Percentiles rank a stretch among this genome's conserved stretches.
phyloP scores from a whole-genome alignment of 495 filamentous ascomycete species.

The Lophiotrema nucula region DNA sequence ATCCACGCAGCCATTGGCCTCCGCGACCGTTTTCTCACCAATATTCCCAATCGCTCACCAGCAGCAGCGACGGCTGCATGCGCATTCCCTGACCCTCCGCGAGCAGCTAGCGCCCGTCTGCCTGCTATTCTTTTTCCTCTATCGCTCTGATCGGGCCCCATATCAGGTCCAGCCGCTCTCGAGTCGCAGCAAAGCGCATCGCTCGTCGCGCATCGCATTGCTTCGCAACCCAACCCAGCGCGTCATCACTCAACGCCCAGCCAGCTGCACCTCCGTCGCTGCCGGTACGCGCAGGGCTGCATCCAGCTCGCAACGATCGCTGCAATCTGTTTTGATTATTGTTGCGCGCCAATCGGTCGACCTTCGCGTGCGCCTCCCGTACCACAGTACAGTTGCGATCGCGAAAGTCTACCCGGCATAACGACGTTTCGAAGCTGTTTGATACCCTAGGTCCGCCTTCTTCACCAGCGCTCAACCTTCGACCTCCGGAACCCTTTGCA shows the following conservation, averaged over 20 bases:
- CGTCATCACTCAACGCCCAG: conserved; percentile 13
- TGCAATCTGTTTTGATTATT: conserved; percentile 19
- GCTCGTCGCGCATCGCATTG: conserved; percentile 21
- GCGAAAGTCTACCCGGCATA: conserved; percentile 20
- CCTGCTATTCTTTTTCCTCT: neutral
- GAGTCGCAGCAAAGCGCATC: neutral
- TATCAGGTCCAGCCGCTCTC: conserved; percentile 5
- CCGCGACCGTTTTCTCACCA: conserved; percentile 7
- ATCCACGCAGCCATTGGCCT: conserved; percentile 25
- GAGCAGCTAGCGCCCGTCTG: conserved; percentile 11
- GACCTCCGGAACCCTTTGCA: conserved; percentile 3
- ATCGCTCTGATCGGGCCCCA: conserved; percentile 2
- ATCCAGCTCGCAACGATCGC: conserved; percentile 2
- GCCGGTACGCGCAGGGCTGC: conserved; percentile 10
- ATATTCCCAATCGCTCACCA: neutral
- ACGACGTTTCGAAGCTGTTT: conserved; percentile 34
- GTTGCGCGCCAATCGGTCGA: conserved; percentile 23
- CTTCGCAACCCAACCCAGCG: conserved; percentile 11
- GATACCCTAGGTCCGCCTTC: conserved; percentile 10
- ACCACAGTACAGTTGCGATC: neutral
- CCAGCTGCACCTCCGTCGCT: conserved; percentile 6
- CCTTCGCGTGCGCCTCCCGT: conserved; percentile 20
- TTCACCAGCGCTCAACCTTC: neutral
- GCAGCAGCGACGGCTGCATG: conserved; percentile 6
- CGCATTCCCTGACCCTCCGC: conserved; percentile 10